Base-by-base conservation (phyloP, 495 filamentous ascomycete genomes). In the Lasiosphaeriaceae sp. region DNA sequence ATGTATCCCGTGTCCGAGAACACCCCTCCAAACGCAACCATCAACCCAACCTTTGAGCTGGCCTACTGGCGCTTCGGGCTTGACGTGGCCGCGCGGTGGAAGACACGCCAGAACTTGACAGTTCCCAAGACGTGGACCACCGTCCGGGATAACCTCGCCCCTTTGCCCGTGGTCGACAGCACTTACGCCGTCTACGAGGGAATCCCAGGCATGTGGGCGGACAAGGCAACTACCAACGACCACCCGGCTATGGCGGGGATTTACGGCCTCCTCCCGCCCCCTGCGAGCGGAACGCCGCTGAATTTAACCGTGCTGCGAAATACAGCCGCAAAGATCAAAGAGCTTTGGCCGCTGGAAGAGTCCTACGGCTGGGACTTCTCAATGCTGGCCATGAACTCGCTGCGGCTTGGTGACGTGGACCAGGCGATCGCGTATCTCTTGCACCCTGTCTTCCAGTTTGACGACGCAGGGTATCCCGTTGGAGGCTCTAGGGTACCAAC, bases 321-420 rank as follows among this genome's bases (percentile, higher is more conserved):
- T 20, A 83, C 75, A 21, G 72, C 77, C 35, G 63, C 59, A 0
- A 74, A 69, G 59, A 77, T 81, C 29, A 66, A 70, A 20, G 58
- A 70, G 47, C 61, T 71, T 14, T 82, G 77, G 79, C 70, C 74
- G 59, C 70, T 80, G 58, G 69, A 71, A 2, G 68, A 76, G 43
- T 74, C 69, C 26, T 81, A 76, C 60, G 78, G 77, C 7, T 83
- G 80, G 77, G 78, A 81, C 54, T 82, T 83, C 61, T 70, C 70
- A 16, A 71, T 80, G 69, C 61, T 83, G n/a, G 76, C 77, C 16
- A 81, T 82, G 77, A 80, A 80, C 53, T 62, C 67, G n/a, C 67
- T 77, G 26, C 60, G 77, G 31, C 55, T 82, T 16, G 77, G 78
- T 0, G 69, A 80, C 52, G 53, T 61, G 7, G 71, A 78, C 24